A percentile compares a stretch with the other conserved stretches of the same genome.
Evolutionary conservation across 2,329 filamentous ascomycete species (phyloP).

Genomic region (Magnaporthiopsis poae): DNA sequence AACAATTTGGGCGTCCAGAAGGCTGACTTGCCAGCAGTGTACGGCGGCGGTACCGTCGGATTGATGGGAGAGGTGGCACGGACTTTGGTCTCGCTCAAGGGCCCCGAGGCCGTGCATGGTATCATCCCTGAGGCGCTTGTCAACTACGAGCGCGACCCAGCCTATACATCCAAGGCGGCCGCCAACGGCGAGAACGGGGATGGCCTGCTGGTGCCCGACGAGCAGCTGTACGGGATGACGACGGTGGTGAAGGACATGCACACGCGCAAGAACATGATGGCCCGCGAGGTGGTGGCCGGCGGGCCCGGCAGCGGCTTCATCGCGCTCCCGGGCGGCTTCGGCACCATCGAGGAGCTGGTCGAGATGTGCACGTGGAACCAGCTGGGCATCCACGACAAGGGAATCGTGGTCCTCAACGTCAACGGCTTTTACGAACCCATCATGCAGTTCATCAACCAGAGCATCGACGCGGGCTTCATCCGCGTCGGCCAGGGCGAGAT

Average conservation of each 20-base stretch:
- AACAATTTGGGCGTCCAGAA: not conserved
- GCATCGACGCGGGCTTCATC: constrained; percentile 70
- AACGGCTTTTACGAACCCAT: constrained; percentile 88
- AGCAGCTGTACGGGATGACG: constrained; percentile 64
- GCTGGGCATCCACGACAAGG: constrained; percentile 75
- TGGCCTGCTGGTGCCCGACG: constrained; percentile 48
- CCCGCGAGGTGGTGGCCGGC: constrained; percentile 69
- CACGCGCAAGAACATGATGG: constrained; percentile 89
- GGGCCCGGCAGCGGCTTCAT: constrained; percentile 82
- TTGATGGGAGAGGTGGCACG: constrained; percentile 91
- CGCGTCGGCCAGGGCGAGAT: constrained; percentile 61
- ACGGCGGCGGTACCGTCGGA: constrained; percentile 87
- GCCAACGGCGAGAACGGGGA: constrained; percentile 28
- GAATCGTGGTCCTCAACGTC: constrained; percentile 75
- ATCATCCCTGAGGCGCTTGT: constrained; percentile 85
- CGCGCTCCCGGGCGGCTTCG: constrained; percentile 79
- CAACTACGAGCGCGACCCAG: constrained; percentile 60
- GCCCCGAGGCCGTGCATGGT: constrained; percentile 75
- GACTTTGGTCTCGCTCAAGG: constrained; percentile 72
- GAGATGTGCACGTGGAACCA: constrained; percentile 93
- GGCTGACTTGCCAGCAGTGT: constrained; percentile 45
- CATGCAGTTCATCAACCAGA: constrained; percentile 67
- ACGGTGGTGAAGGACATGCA: constrained; percentile 95
- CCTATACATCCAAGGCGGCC: constrained; percentile 31
- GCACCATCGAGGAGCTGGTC: constrained; percentile 91